A percentile compares a stretch with the other conserved stretches of the same genome.
These are phyloP conservation scores for Claviceps pazoutovae DNA, from an alignment of 2,329 filamentous ascomycete genomes.

Conservation along the genomic window DNA sequence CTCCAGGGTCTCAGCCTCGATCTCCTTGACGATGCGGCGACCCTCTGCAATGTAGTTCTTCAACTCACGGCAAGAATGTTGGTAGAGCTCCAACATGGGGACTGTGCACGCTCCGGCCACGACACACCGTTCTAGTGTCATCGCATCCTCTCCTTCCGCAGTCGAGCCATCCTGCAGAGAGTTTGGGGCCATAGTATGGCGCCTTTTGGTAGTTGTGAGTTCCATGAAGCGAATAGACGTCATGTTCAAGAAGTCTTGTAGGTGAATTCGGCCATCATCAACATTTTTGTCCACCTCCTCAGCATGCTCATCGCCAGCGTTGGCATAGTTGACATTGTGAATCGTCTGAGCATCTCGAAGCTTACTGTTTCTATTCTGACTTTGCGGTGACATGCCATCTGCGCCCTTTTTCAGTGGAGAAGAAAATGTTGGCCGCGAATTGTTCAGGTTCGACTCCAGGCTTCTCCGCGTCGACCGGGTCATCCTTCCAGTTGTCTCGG, in stretches of 20 bases:
- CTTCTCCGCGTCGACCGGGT: constrained; percentile 35
- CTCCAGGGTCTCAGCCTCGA: constrained; percentile 75
- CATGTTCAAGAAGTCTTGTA: constrained; percentile 89
- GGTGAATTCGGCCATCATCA: constrained; percentile 50
- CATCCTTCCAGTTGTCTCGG: constrained; percentile 49
- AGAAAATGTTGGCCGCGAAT: constrained; percentile 30
- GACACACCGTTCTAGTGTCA: constrained; percentile 62
- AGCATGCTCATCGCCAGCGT: constrained; percentile 25
- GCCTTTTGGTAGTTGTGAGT: constrained; percentile 84
- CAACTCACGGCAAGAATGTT: constrained; percentile 88
- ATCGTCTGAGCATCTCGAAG: constrained; percentile 33
- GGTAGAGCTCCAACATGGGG: constrained; percentile 86
- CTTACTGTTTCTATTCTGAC: constrained; percentile 40
- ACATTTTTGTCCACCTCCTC: constrained; percentile 33
- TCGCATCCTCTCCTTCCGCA: constrained; percentile 32
- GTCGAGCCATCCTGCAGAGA: constrained; percentile 28
- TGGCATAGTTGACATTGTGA: constrained; percentile 29
- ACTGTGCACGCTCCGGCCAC: constrained; percentile 83
- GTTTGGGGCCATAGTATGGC: constrained; percentile 61
- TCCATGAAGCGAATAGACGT: constrained; percentile 98
- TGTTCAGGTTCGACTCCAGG: constrained; percentile 27
- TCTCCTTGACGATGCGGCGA: constrained; percentile 74
- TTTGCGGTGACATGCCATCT: constrained; percentile 39
- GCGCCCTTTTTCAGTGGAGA: constrained; percentile 30
- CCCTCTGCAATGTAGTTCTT: constrained; percentile 96